Evolutionary conservation across 2,329 filamentous ascomycete genomes (phyloP), one percentile per base, ranked within the genome.

Genomic region (Sordariomycetes sp.): DNA sequence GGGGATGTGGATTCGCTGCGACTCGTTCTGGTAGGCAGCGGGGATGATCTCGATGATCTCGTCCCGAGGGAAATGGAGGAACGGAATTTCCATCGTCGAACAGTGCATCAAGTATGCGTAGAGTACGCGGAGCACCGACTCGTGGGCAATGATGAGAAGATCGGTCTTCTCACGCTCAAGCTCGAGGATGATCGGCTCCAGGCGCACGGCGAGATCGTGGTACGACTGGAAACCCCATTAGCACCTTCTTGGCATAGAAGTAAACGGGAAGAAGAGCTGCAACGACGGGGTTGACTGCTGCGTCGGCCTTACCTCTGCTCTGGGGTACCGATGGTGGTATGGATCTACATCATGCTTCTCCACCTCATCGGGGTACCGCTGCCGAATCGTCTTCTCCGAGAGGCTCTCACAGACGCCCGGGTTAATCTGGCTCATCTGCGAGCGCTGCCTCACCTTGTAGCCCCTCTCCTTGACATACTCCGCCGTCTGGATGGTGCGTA

Each of bases 21-120:
- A 90, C 71, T 94, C 88, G 68, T 99, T 99, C 75, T 97, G 94
- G 73, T 99, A 99, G 35, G 90, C 93, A 20, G 93, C 92, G 3
- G 94, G 95, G 60, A 97, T 95, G 69, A 99, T 97, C 78, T 99
- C 94, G 64, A 99, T 96, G 68, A 99, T 97, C 70, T 99, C 91
- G 68, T 99, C 88, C 51, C 94, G 88, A 3, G 94, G 94, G 67
- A 99, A 99, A 64, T 90, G 89, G 61, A 99, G 82, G 64, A 86
- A 88, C 3, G 94, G 94, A 62, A 99, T 99, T 67, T 96, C 91
- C 71, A 88, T 88, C 10, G 95, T 92, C 69, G 93, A 94, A 74
- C 94, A 97, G 65, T 96, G 94, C 94, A 99, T 99, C 46, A 99
- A 79, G 72, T 99, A 99, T 25, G 92, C 92, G 69, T 99, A 99